These are phyloP conservation scores for Zygosaccharomyces lentus DNA, from an alignment of 805 yeast species.

Conservation along the genomic window DNA sequence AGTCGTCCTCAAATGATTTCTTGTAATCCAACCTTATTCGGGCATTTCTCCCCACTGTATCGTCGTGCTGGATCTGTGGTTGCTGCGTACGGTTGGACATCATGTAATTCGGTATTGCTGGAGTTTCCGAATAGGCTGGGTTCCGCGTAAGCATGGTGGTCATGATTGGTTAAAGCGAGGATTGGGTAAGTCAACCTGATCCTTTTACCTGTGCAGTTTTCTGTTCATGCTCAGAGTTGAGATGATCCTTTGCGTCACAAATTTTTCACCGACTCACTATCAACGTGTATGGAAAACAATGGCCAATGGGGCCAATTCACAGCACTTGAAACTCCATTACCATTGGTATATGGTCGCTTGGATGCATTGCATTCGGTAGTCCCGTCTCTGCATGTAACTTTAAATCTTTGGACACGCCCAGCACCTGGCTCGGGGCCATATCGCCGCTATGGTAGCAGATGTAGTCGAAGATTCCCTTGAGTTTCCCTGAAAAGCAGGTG, in stretches of 20 bases:
- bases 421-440: conserved; percentile 40
- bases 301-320: conserved; percentile 4
- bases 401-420: conserved; percentile 35
- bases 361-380: conserved; percentile 54
- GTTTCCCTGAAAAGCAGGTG: conserved; percentile 48
- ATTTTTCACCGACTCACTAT: conserved; percentile 14
- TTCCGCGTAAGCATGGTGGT: conserved; percentile 6
- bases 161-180: not conserved
- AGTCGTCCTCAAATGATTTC: conserved; percentile 31
- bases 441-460: conserved; percentile 48
- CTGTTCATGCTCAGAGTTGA: not conserved
- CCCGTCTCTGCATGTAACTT: conserved; percentile 32
- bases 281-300: conserved; percentile 8
- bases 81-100: conserved; percentile 4
- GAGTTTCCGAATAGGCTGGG: conserved; percentile 1
- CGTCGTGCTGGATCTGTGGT: conserved; percentile 14
- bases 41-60: conserved; percentile 25
- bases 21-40: conserved; percentile 26
- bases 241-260: conserved; percentile 10
- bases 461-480: conserved; percentile 53
- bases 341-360: conserved; percentile 51
- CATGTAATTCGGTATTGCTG: conserved; percentile 1
- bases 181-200: not conserved
- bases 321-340: conserved; percentile 36
- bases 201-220: not conserved